phyloP scores from a whole-genome alignment of 2,329 filamentous ascomycete species.

The Penicillium sp. region DNA sequence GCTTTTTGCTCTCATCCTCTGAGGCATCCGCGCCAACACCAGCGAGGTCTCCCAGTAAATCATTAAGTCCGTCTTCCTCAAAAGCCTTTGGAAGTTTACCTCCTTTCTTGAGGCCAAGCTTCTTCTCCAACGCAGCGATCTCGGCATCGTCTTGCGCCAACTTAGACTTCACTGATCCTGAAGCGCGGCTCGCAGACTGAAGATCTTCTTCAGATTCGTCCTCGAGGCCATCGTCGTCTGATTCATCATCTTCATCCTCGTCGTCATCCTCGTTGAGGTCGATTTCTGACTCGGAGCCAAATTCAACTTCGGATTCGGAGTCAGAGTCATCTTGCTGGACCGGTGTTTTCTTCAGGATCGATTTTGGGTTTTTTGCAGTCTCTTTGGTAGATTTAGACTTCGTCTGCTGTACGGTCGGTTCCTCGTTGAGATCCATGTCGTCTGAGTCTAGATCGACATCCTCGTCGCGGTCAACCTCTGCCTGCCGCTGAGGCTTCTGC shows the following conservation, averaged over 20 bases:
- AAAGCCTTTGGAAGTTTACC: slow-evolving; percentile 72
- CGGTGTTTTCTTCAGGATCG: slow-evolving; percentile 39
- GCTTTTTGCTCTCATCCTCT: slow-evolving; percentile 52
- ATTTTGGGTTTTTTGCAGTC: slow-evolving; percentile 29
- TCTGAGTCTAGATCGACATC: slow-evolving; percentile 27
- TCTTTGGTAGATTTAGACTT: slow-evolving; percentile 26
- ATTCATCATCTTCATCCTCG: slow-evolving; percentile 20
- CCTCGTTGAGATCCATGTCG: slow-evolving; percentile 19
- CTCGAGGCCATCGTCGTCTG: slow-evolving; percentile 29
- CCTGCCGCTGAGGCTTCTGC: slow-evolving; percentile 8
- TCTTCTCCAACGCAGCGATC: slow-evolving; percentile 83
- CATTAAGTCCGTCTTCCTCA: slow-evolving; percentile 78
- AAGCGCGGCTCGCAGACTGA: slow-evolving; percentile 22
- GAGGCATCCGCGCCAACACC: slow-evolving; percentile 53
- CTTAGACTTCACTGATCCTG: slow-evolving; percentile 56
- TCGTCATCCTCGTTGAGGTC: slow-evolving; percentile 20
- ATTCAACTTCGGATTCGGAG: not conserved
- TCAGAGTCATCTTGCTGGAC: slow-evolving; percentile 23
- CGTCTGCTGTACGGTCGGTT: slow-evolving; percentile 13
- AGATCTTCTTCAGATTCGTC: slow-evolving; percentile 12
- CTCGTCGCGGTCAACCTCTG: slow-evolving; percentile 23
- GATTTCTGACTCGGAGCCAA: not conserved
- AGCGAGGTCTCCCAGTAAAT: slow-evolving; percentile 69
- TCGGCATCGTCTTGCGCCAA: slow-evolving; percentile 82
- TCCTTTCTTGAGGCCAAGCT: slow-evolving; percentile 75